phyloP scores from a whole-genome alignment of 169 alveolate genomes.

The Cryptosporidium bovis region DNA sequence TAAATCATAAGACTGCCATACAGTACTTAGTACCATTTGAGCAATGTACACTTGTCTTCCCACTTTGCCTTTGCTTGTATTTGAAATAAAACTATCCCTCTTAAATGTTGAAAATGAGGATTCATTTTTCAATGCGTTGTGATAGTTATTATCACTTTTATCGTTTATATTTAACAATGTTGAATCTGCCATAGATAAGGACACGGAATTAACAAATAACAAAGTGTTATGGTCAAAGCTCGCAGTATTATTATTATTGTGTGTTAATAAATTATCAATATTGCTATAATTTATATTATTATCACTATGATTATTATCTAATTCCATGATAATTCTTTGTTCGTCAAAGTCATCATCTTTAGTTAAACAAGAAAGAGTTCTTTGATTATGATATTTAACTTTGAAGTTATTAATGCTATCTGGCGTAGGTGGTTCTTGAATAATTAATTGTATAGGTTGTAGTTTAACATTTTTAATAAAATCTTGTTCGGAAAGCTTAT shows the following conservation, averaged over 20 bases:
- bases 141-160: background rate
- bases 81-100: slow-evolving; percentile 48
- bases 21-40: slow-evolving; percentile 66
- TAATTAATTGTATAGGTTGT: slow-evolving; percentile 15
- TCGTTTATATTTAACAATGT: background rate
- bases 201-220: too few relatives aligned
- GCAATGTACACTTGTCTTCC: slow-evolving; percentile 69
- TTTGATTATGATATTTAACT: slow-evolving; percentile 11
- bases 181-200: background rate
- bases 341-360: slow-evolving; percentile 54
- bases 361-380: slow-evolving; percentile 66
- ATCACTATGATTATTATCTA: background rate
- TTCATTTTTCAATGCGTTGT: background rate
- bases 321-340: background rate
- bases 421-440: slow-evolving; percentile 55
- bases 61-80: slow-evolving; percentile 17
- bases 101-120: slow-evolving; percentile 2
- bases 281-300: slow-evolving; percentile 8
- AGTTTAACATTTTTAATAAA: slow-evolving; percentile 37
- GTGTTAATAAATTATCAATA: background rate
- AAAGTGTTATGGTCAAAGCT: background rate
- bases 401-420: background rate
- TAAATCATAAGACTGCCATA: slow-evolving; percentile 72
- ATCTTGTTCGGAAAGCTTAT: background rate
- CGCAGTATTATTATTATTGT: slow-evolving; percentile 10